Evolutionary conservation across 768 basidiomycete genomes (phyloP).

Genomic region (Pulveroboletus ravenelii): DNA sequence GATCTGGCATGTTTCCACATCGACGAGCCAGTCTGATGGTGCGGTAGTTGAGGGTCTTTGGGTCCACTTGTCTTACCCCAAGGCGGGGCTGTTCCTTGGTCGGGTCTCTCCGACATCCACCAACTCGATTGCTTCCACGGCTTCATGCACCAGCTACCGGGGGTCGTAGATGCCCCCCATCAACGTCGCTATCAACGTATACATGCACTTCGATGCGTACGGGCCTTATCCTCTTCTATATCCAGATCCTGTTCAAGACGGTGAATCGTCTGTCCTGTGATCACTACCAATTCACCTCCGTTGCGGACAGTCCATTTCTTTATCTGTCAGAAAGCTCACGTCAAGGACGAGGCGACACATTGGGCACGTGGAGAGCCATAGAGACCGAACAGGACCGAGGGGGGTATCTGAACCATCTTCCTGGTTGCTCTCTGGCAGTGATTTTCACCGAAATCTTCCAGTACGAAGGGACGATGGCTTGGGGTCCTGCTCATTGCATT

Average conservation of each 20-base stretch:
- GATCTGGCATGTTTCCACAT: constrained; percentile 7
- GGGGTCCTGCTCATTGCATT: not conserved
- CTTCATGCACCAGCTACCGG: not conserved
- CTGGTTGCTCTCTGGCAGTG: not conserved
- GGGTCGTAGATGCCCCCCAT: not conserved
- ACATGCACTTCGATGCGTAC: constrained; percentile 2
- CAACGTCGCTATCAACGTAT: not conserved
- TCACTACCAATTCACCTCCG: too few relatives aligned
- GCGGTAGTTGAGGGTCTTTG: not conserved
- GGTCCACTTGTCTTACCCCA: constrained; percentile 6
- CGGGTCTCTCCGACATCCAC: not conserved
- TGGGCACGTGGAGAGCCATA: constrained; percentile 6
- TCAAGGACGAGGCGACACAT: constrained; percentile 13
- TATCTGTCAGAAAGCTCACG: not conserved
- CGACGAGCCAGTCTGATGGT: constrained; percentile 8
- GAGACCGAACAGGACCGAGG: not conserved
- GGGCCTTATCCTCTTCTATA: not conserved
- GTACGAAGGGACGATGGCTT: constrained; percentile 1
- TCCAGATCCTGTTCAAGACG: not conserved
- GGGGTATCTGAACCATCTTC: not conserved
- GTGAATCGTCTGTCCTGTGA: not conserved
- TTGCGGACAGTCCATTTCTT: not conserved
- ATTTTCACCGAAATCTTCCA: not conserved
- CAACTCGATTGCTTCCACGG: not conserved
- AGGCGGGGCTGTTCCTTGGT: not conserved